Evolutionary conservation across 768 basidiomycete species (phyloP).

Genomic region (Leccinum disarticulatum): DNA sequence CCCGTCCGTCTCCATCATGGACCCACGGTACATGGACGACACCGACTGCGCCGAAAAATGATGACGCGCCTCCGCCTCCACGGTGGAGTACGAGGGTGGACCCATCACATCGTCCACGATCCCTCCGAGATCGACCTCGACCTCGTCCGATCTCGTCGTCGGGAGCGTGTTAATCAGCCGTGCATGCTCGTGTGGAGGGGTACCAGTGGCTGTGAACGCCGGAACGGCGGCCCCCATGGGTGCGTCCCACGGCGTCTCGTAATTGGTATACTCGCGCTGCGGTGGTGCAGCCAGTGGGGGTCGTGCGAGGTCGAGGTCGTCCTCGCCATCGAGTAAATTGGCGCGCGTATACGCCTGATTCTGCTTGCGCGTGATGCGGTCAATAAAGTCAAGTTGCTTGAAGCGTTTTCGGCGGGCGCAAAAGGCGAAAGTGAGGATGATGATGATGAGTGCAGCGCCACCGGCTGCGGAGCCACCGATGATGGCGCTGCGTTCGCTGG

Average conservation of each 20-base stretch:
- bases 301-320: constrained; percentile 9
- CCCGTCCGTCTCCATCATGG: constrained; percentile 6
- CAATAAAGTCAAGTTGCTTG: constrained; percentile 32
- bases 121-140: constrained; percentile 38
- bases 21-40: constrained; percentile 22
- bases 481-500: constrained; percentile 35
- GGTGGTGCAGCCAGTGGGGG: constrained; percentile 2
- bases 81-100: constrained; percentile 16
- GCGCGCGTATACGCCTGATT: constrained; percentile 20
- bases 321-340: constrained; percentile 28
- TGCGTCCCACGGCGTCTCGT: constrained; percentile 25
- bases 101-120: constrained; percentile 55
- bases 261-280: constrained; percentile 15
- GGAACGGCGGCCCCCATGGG: neutral
- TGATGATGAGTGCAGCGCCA: constrained; percentile 36
- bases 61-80: neutral
- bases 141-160: neutral
- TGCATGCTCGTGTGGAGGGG: constrained; percentile 35
- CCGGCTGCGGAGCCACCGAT: constrained; percentile 45
- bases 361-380: constrained; percentile 28
- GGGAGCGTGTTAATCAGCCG: constrained; percentile 24
- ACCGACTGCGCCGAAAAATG: constrained; percentile 29
- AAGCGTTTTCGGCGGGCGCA: constrained; percentile 38
- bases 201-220: constrained; percentile 12
- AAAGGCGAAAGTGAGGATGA: constrained; percentile 38